phyloP scores from a whole-genome alignment of 2,329 filamentous ascomycete genomes.

The Botrytis pseudocinerea region DNA sequence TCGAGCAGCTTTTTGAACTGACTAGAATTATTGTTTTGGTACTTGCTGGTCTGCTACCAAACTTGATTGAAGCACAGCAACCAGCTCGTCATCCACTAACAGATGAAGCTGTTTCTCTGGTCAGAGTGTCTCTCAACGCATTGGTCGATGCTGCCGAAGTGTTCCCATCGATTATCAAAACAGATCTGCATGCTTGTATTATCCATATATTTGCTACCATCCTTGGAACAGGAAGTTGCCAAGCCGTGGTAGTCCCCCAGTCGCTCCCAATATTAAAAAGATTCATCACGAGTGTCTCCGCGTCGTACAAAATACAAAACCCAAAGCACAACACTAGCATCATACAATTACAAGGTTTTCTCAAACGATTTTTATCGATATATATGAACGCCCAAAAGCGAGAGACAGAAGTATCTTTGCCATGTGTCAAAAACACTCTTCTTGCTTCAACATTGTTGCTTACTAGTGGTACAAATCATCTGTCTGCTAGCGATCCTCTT shows the following conservation, averaged over 20 bases:
- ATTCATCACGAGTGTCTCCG: constrained; percentile 76
- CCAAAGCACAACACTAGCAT: constrained; percentile 42
- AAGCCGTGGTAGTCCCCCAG: constrained; percentile 85
- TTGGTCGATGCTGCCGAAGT: constrained; percentile 93
- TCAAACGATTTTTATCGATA: constrained; percentile 80
- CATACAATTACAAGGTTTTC: constrained; percentile 73
- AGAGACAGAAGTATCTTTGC: constrained; percentile 71
- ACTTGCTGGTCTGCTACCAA: constrained; percentile 82
- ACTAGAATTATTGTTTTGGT: constrained; percentile 96
- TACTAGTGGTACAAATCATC: constrained; percentile 72
- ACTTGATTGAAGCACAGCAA: constrained; percentile 65
- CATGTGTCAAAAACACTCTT: constrained; percentile 90
- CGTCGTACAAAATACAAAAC: constrained; percentile 44
- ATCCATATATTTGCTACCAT: constrained; percentile 96
- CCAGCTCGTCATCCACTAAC: constrained; percentile 73
- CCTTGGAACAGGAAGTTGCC: constrained; percentile 81
- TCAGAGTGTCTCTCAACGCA: constrained; percentile 78
- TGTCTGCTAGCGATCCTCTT: constrained; percentile 73
- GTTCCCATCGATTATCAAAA: constrained; percentile 94
- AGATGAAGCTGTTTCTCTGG: constrained; percentile 80
- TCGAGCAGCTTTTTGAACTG: constrained; percentile 95
- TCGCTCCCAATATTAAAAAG: constrained; percentile 88
- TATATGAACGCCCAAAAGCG: constrained; percentile 74
- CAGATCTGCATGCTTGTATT: constrained; percentile 93
- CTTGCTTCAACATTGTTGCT: constrained; percentile 87